phyloP scores from a whole-genome alignment of 257 asterid genomes.

The Salvia miltiorrhiza region DNA sequence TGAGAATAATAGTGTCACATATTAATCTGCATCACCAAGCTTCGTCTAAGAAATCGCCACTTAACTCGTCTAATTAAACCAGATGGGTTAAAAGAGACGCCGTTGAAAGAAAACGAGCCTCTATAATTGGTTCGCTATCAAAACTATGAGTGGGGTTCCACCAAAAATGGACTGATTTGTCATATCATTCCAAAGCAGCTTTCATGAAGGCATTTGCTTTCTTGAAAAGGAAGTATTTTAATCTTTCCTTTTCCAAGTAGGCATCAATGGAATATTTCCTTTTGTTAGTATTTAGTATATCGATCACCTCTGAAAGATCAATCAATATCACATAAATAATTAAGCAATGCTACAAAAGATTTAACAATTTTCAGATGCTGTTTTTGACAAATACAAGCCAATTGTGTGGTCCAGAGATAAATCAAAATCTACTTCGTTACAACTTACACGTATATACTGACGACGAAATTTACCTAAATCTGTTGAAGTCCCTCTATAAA shows the following conservation, averaged over 20 bases:
- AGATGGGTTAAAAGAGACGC: not conserved
- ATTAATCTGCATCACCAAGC: not conserved
- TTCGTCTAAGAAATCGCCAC: not conserved
- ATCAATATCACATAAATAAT: not conserved
- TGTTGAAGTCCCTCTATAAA: not conserved
- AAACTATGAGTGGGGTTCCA: constrained; percentile 20
- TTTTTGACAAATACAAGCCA: not conserved
- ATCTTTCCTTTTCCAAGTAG: constrained; percentile 21
- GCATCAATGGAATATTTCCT: not conserved
- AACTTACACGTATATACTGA: not conserved
- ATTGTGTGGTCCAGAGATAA: not conserved
- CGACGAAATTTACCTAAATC: not conserved
- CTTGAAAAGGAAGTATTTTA: constrained; percentile 31
- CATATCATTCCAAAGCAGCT: constrained; percentile 23
- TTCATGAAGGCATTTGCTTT: constrained; percentile 18
- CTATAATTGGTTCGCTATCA: constrained; percentile 22
- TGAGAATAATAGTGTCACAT: not conserved
- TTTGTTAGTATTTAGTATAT: not conserved
- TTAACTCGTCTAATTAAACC: too few species aligned
- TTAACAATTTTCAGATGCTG: not conserved
- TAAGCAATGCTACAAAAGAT: not conserved
- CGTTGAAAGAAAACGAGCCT: not conserved
- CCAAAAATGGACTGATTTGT: constrained; percentile 18
- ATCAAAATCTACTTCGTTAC: not conserved
- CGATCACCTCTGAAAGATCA: not conserved